Base-by-base conservation (phyloP, 1,284 basidiomycete species). In the Gastroboletus turbinatus region DNA sequence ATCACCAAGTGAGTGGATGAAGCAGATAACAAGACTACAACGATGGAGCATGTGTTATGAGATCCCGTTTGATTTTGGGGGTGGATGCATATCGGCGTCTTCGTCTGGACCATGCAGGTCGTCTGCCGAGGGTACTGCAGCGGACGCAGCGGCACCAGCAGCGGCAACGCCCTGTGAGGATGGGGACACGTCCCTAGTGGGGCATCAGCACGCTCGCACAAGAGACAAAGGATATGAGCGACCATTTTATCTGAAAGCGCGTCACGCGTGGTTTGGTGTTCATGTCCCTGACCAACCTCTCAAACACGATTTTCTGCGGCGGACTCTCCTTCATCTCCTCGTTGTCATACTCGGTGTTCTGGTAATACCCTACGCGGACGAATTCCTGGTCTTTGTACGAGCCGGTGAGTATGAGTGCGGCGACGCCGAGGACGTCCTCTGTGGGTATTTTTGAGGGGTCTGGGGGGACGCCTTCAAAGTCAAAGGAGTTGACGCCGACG, bases 311-410 rank as follows among this genome's bases (percentile, higher is more conserved):
- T 50, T 80, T 79, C 35, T 76, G 66, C 11, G 90, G 91, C 16
- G 88, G 88, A 17, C 78, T 82, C 66, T 85, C 82, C 69, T 85
- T 90, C 83, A 94, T 86, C 75, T 93, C 92, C 60, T 96, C 92
- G 62, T 90, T 90, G 72, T 98, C 95, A 72, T 98, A 98, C 71
- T 98, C 96, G 47, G 96, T 98, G 72, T 98, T 97, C 74, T 99
- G 97, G 73, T 99, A 99, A 75, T 99, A 99, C 6, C 97, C 96
- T 21, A 99, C 96, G 40, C 96, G 86, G 38, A 99, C 96, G 73
- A 99, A 99, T 73, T 99, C 96, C 67, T 97, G 94, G 52, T 96
- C 95, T 33, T 85, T 85, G 74, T 96, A 91, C 52, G 91, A 85
- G 50, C 91, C 90, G n/a, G 94, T 94, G 62, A 95, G 81, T 67